phyloP scores from a whole-genome alignment of 192 early-diverging fungal species.

The Coemansia sp. region DNA sequence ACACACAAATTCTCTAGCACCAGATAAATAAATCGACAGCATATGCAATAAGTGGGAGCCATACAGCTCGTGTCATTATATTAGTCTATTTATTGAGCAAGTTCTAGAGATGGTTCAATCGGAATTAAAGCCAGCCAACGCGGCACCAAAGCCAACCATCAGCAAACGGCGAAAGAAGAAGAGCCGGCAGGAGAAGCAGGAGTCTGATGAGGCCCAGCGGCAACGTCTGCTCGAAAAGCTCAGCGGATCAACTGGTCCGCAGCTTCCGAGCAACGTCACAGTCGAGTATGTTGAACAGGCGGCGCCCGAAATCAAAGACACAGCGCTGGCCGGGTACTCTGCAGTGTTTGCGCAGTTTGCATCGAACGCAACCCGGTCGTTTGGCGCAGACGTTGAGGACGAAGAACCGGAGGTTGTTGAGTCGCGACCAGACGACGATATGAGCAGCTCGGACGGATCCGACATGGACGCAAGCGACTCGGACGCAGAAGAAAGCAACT shows the following conservation, averaged over 20 bases:
- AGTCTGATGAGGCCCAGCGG: conserved; percentile 24
- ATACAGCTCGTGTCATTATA: too few species aligned
- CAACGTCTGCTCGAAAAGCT: conserved; percentile 23
- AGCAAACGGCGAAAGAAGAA: conserved; percentile 49
- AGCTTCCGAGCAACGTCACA: conserved; percentile 21
- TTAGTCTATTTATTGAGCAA: too few species aligned
- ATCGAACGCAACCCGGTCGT: conserved; percentile 35
- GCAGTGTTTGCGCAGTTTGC: conserved; percentile 41
- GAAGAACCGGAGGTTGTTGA: not conserved
- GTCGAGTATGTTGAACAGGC: conserved; percentile 42
- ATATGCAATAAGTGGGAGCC: too few species aligned
- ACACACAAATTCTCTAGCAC: too few species aligned
- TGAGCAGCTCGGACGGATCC: conserved; percentile 20
- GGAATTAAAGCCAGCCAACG: too few species aligned
- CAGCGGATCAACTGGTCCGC: not conserved
- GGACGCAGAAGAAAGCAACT: conserved; percentile 29
- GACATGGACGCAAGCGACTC: conserved; percentile 18
- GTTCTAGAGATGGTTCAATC: too few species aligned
- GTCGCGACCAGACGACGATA: conserved; percentile 10
- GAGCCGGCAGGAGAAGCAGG: conserved; percentile 45
- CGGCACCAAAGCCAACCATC: not conserved
- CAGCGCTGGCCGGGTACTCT: conserved; percentile 29
- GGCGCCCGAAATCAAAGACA: conserved; percentile 12
- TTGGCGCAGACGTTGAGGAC: conserved; percentile 30
- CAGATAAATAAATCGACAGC: too few species aligned